Evolutionary conservation across 768 basidiomycete genomes (phyloP), one percentile per base, ranked within the genome.

Genomic region (Trichaptum fuscoviolaceum): DNA sequence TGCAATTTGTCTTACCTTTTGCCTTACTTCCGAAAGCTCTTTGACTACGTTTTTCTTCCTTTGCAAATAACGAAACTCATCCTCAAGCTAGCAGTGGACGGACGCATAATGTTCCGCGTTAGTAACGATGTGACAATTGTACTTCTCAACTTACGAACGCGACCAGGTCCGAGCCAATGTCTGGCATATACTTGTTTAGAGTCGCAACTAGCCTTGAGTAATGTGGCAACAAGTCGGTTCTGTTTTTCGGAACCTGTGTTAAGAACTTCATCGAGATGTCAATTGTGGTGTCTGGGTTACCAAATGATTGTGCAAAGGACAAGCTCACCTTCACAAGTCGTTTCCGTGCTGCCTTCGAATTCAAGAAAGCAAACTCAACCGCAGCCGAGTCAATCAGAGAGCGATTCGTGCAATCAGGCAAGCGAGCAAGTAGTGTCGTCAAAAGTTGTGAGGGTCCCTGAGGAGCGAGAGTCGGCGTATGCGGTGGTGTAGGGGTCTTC

Each of bases 61-160:
- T 72, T 99, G 96, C 15, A 99, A 80, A 72, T 98, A 99, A 8
- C 93, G 86, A 74, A 99, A 96, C 74, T 99, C 96, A 71, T 99
- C 96, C 70, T 99, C 96, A 64, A 99, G 84, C 96, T 97, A n/a
- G n/a, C n/a, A n/a, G n/a, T n/a, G n/a, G n/a, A n/a, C n/a, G n/a
- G 71, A 26, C 26, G 26, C 18, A 52, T 23, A 18, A 42, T 8
- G 25, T 34, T 18, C 30, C n/a, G 30, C 30, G 35, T 62, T 15
- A 35, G 36, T 27, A 57, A 7, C 17, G 8, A 8, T 58, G 15
- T 23, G 20, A n/a, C 64, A 57, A 8, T 34, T 57, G 24, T 25
- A 35, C 7, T 65, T 18, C 9, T 15, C 59, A 26, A 83, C 92
- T 75, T 71, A 98, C 95, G 70, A 86, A 80, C 42, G 87, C 83